A percentile compares a stretch with the other conserved stretches of the same genome.
phyloP scores from a whole-genome alignment of 345 rosid genomes.

The Citrus maxima region DNA sequence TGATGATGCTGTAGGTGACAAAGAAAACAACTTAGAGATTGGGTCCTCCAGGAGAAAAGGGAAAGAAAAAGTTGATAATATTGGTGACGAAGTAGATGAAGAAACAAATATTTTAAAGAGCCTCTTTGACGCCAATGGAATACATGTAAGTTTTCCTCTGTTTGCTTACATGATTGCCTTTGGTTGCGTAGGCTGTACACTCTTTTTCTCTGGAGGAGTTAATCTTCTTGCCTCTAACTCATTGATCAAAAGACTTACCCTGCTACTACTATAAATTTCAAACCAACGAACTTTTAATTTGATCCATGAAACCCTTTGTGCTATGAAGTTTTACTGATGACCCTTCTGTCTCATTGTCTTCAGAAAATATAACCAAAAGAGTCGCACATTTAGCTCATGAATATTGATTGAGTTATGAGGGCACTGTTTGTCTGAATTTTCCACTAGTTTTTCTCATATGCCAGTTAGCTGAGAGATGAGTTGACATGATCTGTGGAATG shows the following conservation, averaged over 20 bases:
- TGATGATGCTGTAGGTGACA: slow-evolving; percentile 24
- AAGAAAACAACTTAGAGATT: slow-evolving; percentile 24
- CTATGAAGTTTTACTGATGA: background rate
- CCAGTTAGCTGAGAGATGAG: background rate
- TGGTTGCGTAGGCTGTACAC: background rate
- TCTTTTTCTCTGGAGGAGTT: background rate
- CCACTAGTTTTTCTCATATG: background rate
- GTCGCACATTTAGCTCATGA: background rate
- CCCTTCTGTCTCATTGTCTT: background rate
- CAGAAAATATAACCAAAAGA: background rate
- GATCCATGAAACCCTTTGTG: background rate
- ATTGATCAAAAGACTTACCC: background rate
- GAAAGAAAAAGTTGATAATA: slow-evolving; percentile 41
- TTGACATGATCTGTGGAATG: background rate
- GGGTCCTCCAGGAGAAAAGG: slow-evolving; percentile 40
- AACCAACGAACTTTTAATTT: background rate
- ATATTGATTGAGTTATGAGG: background rate
- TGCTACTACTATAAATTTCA: background rate
- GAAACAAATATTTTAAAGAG: slow-evolving; percentile 78
- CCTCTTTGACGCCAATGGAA: slow-evolving; percentile 82
- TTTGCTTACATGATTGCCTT: background rate
- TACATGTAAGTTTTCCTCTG: slow-evolving; percentile 62
- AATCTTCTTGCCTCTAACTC: background rate
- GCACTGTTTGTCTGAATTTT: background rate
- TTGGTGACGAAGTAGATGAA: slow-evolving; percentile 47